These are phyloP conservation scores for Rhynchospora tenuis DNA, from an alignment of 176 grass and related monocot species.

Conservation along the genomic window DNA sequence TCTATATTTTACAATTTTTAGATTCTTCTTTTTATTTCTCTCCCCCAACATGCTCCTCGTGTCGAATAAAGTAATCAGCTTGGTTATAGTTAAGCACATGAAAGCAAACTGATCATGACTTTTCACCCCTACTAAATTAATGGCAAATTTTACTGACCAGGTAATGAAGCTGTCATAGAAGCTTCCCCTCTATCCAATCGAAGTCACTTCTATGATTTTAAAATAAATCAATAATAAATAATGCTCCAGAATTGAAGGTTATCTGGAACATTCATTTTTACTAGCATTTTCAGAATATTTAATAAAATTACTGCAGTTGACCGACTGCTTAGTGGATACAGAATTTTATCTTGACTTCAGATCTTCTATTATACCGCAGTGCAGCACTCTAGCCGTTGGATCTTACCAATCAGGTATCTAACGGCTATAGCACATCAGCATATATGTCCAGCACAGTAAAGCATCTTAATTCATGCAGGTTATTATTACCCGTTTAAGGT, in stretches of 20 bases:
- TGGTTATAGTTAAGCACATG: background rate
- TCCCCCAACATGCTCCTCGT: too few relatives aligned
- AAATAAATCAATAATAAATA: background rate
- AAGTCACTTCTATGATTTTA: background rate
- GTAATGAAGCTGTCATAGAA: background rate
- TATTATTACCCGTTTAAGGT: too few relatives aligned
- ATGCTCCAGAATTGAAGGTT: background rate
- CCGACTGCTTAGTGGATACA: background rate
- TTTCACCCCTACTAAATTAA: background rate
- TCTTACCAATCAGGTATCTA: background rate
- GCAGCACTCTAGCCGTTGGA: background rate
- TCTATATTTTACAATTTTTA: too few relatives aligned
- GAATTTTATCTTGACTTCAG: background rate
- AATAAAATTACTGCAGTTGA: too few relatives aligned
- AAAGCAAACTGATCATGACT: background rate
- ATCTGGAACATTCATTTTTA: background rate
- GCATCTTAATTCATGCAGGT: too few relatives aligned
- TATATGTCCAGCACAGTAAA: background rate
- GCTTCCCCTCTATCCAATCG: too few relatives aligned
- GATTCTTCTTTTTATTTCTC: too few relatives aligned
- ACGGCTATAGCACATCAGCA: background rate
- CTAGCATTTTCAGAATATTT: background rate
- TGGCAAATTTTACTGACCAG: background rate
- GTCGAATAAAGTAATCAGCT: too few relatives aligned
- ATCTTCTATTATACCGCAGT: background rate